Evolutionary conservation across 1,139 yeast genomes (phyloP).

Genomic region (Yamadazyma blattariae): DNA sequence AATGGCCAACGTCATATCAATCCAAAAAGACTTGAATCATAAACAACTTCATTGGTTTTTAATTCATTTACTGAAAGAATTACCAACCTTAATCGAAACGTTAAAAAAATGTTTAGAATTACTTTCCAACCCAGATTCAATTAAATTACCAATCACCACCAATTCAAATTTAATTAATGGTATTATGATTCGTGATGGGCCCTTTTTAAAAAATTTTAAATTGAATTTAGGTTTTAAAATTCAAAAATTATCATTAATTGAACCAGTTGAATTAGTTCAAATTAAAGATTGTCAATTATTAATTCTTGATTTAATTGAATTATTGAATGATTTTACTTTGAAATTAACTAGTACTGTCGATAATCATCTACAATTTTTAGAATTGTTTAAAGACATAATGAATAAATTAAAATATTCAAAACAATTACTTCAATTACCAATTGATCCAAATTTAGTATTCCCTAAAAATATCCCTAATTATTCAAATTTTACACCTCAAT

Average conservation of each 20-base stretch:
- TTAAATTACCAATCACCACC: slow-evolving; percentile 39
- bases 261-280: slow-evolving; percentile 6
- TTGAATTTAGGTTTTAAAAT: slow-evolving; percentile 14
- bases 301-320: slow-evolving; percentile 5
- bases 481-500: slow-evolving; percentile 30
- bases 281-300: slow-evolving; percentile 6
- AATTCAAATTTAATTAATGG: slow-evolving; percentile 39
- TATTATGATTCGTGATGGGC: slow-evolving; percentile 41
- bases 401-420: slow-evolving; percentile 33
- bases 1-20: too few relatives aligned
- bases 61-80: slow-evolving; percentile 31
- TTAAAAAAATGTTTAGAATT: slow-evolving; percentile 38
- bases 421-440: slow-evolving; percentile 38
- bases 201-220: slow-evolving; percentile 30
- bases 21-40: too few relatives aligned
- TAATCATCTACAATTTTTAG: slow-evolving; percentile 20
- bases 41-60: slow-evolving; percentile 41
- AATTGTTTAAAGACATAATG: slow-evolving; percentile 25
- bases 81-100: slow-evolving; percentile 41
- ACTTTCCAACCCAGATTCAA: slow-evolving; percentile 28
- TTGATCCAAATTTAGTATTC: slow-evolving; percentile 41
- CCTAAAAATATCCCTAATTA: slow-evolving; percentile 32
- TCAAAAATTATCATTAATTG: not conserved
- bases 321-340: slow-evolving; percentile 2
- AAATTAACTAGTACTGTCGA: not conserved